A percentile compares a stretch with the other conserved stretches of the same genome.
These are phyloP conservation scores for Phytopythium vexans DNA, from an alignment of 352 stramenopile species.

Conservation along the genomic window DNA sequence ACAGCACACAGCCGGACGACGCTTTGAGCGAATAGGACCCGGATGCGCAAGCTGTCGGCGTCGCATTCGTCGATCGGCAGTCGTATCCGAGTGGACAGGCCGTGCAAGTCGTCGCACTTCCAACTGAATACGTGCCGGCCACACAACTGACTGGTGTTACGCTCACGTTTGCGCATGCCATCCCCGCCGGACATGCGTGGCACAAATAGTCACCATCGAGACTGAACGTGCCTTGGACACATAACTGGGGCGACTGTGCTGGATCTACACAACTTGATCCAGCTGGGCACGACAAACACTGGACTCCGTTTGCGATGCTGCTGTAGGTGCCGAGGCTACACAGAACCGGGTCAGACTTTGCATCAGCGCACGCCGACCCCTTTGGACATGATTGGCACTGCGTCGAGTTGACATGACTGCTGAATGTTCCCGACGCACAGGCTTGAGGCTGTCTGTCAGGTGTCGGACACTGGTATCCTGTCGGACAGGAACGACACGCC, in stretches of 20 bases:
- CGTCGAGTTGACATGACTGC: no score
- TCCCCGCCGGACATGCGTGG: slow-evolving; percentile 35
- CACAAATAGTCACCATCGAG: slow-evolving; percentile 32
- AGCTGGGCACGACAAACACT: slow-evolving; percentile 40
- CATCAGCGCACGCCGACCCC: no score
- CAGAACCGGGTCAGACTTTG: no score
- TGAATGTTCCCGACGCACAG: no score
- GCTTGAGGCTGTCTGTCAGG: no score
- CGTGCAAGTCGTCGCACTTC: slow-evolving; percentile 27
- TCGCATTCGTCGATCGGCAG: slow-evolving; percentile 24
- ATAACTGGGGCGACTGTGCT: slow-evolving; percentile 29
- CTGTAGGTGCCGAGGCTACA: slow-evolving; percentile 17
- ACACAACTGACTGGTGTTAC: slow-evolving; percentile 13
- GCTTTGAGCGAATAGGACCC: slow-evolving; percentile 27
- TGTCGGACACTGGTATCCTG: no score
- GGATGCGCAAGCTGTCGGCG: slow-evolving; percentile 17
- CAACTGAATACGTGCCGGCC: slow-evolving; percentile 44
- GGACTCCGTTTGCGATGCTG: slow-evolving; percentile 9
- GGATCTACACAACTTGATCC: slow-evolving; percentile 57
- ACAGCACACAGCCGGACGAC: slow-evolving; percentile 19
- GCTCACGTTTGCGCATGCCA: slow-evolving; percentile 25
- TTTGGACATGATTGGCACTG: no score
- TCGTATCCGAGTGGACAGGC: slow-evolving; percentile 43
- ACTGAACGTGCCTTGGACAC: slow-evolving; percentile 45
- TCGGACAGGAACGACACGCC: no score